These are phyloP conservation scores for Protoeuglena noctilucae DNA, from an alignment of 139 green algal genomes.

Conservation along the genomic window DNA sequence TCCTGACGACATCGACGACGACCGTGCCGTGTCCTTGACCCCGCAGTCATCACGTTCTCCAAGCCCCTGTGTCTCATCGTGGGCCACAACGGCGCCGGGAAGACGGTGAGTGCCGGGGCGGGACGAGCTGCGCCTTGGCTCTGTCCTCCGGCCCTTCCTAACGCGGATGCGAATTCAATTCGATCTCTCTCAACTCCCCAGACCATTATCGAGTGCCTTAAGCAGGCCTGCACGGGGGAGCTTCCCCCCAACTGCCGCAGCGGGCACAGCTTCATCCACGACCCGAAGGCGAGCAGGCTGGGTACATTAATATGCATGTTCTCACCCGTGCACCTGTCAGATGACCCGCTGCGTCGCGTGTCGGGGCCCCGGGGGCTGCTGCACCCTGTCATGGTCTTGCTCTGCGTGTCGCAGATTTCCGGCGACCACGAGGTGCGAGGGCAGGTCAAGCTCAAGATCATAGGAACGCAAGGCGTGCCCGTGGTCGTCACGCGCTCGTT, in stretches of 20 bases:
- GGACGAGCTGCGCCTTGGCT: background rate
- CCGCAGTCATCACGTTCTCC: constrained; percentile 81
- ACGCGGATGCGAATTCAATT: background rate
- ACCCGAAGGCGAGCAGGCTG: constrained; percentile 47
- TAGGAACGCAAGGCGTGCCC: constrained; percentile 30
- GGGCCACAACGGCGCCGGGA: constrained; percentile 86
- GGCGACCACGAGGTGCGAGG: constrained; percentile 85
- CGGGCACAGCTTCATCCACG: constrained; percentile 85
- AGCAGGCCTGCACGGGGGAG: constrained; percentile 80
- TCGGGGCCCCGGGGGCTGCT: background rate
- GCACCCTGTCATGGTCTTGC: no score
- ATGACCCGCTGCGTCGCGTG: background rate
- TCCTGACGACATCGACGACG: no score
- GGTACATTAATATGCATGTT: constrained; percentile 1
- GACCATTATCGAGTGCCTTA: constrained; percentile 98
- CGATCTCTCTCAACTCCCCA: constrained; percentile 22
- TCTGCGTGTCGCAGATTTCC: constrained; percentile 39
- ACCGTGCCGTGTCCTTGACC: no score
- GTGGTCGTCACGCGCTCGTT: constrained; percentile 73
- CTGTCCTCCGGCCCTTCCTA: background rate
- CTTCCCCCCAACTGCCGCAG: constrained; percentile 77
- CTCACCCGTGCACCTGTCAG: background rate
- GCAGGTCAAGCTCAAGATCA: constrained; percentile 89
- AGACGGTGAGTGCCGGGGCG: constrained; percentile 55
- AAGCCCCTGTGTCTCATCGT: constrained; percentile 94